phyloP scores from a whole-genome alignment of 2,329 filamentous ascomycete species.

The Cordyceps cicadae region DNA sequence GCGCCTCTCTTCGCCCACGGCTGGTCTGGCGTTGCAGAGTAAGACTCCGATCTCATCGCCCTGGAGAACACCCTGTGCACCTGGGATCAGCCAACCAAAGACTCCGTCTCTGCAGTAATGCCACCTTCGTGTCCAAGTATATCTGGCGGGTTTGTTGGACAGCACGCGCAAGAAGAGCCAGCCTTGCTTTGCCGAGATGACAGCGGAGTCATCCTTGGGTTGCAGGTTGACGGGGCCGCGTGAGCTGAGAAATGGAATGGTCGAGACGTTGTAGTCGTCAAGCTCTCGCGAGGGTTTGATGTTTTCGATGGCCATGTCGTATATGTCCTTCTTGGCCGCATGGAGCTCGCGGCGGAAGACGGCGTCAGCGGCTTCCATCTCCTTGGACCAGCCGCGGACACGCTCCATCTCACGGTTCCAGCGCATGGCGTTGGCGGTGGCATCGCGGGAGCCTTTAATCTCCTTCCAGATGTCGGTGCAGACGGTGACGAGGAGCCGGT shows the following conservation, averaged over 20 bases:
- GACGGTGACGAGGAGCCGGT: conserved; percentile 76
- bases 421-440: conserved; percentile 53
- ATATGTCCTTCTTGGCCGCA: conserved; percentile 70
- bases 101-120: conserved; percentile 94
- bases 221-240: conserved; percentile 59
- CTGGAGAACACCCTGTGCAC: conserved; percentile 79
- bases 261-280: conserved; percentile 85
- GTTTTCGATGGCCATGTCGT: conserved; percentile 61
- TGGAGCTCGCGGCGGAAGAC: conserved; percentile 76
- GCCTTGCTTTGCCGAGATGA: conserved; percentile 73
- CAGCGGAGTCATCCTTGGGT: conserved; percentile 39
- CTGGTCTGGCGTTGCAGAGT: conserved; percentile 85
- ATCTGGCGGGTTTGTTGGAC: conserved; percentile 79
- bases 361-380: conserved; percentile 85
- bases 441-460: conserved; percentile 64
- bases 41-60: conserved; percentile 94
- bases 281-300: conserved; percentile 82
- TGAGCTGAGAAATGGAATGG: conserved; percentile 76
- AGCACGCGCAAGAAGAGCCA: conserved; percentile 82
- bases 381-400: conserved; percentile 83
- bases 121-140: conserved; percentile 87
- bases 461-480: conserved; percentile 86
- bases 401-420: conserved; percentile 80
- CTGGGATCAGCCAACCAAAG: conserved; percentile 88
- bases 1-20: conserved; percentile 82